Evolutionary conservation across 306 rosid genomes (phyloP).

Genomic region (Styphnolobium japonicum): DNA sequence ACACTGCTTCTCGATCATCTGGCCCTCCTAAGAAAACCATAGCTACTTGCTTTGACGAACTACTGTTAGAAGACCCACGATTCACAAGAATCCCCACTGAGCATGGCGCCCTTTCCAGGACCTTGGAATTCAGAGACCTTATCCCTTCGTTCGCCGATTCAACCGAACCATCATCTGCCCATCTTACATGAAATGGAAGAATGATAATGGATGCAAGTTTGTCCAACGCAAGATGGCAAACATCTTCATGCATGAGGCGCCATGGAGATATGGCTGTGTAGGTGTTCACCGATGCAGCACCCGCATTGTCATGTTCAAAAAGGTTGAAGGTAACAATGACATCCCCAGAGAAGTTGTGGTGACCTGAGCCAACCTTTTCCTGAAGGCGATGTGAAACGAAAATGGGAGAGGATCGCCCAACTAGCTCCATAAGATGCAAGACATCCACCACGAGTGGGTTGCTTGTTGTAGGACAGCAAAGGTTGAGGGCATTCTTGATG

Average conservation of each 20-base stretch:
- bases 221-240: conserved; percentile 42
- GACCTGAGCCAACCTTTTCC: background rate
- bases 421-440: conserved; percentile 37
- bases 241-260: conserved; percentile 46
- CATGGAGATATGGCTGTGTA: conserved; percentile 44
- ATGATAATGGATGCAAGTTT: conserved; percentile 30
- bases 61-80: background rate
- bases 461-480: conserved; percentile 16
- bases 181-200: conserved; percentile 46
- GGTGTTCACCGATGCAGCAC: background rate
- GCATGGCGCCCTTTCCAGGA: conserved; percentile 41
- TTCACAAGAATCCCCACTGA: conserved; percentile 42
- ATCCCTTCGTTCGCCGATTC: conserved; percentile 22
- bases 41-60: background rate
- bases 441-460: conserved; percentile 26
- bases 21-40: conserved; percentile 47
- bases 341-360: conserved; percentile 22
- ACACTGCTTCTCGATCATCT: conserved; percentile 51
- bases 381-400: conserved; percentile 41
- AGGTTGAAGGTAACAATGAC: conserved; percentile 33
- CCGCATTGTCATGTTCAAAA: conserved; percentile 18
- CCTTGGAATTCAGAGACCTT: conserved; percentile 32
- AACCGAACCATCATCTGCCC: conserved; percentile 24
- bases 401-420: conserved; percentile 40
- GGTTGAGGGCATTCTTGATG: conserved; percentile 22